Evolutionary conservation across 768 basidiomycete species (phyloP).

Genomic region (Lentinula detonsa): DNA sequence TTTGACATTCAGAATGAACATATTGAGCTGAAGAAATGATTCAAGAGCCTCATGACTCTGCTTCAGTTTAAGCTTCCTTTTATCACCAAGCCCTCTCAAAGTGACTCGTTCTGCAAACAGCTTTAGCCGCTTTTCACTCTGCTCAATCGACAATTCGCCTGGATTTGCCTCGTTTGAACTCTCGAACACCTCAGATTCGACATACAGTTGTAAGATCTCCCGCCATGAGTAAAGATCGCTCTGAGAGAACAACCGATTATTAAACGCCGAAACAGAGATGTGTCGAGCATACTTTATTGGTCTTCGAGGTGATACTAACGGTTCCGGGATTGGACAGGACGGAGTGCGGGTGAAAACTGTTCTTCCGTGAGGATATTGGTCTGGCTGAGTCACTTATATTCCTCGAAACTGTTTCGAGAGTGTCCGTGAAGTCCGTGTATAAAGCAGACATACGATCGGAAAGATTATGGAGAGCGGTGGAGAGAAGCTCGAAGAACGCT

Average conservation of each 20-base stretch:
- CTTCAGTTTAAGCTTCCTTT: conserved; percentile 47
- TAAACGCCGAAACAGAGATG: not conserved
- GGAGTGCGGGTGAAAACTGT: conserved; percentile 41
- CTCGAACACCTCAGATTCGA: conserved; percentile 85
- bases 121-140: conserved; percentile 60
- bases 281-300: conserved; percentile 10
- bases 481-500: conserved; percentile 74
- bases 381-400: conserved; percentile 35
- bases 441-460: conserved; percentile 44
- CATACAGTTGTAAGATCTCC: conserved; percentile 83
- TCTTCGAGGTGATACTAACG: conserved; percentile 20
- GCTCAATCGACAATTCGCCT: conserved; percentile 65
- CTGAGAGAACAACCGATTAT: conserved; percentile 15
- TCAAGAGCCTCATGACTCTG: conserved; percentile 56
- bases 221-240: conserved; percentile 85
- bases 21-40: conserved; percentile 69
- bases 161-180: conserved; percentile 53
- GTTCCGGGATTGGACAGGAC: conserved; percentile 30
- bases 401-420: conserved; percentile 29
- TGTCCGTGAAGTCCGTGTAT: conserved; percentile 40
- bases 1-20: conserved; percentile 75
- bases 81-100: conserved; percentile 47
- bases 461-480: conserved; percentile 49
- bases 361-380: conserved; percentile 34
- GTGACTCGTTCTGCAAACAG: conserved; percentile 57